Base-by-base conservation (phyloP, 139 green algal genomes). In the Chlamydomonas applanata region DNA sequence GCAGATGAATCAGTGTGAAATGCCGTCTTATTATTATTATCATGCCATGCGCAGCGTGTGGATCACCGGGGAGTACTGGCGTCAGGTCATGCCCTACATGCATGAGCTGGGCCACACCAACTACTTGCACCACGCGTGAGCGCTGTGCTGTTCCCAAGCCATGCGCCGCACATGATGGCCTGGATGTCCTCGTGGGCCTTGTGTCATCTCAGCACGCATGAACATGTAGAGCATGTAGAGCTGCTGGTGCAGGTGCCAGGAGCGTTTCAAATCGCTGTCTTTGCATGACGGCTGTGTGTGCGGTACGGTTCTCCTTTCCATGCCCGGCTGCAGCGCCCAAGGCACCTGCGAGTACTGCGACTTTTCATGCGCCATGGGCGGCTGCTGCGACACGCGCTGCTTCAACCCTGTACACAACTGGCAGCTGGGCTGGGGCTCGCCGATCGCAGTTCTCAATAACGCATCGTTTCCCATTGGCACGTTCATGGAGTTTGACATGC, bases 81-180 rank as follows among this genome's bases (percentile, higher is more conserved):
- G n/a, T 5, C 16, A 67, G 35, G 17, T 74, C 24, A 78, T 77
- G 74, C 63, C 79, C 2, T 76, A 68, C 32, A 78, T 81, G 73
- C 79, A 85, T 34, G 79, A 85, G 74, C n/a, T 85, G 2, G 79
- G 74, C 1, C 79, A 85, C 75, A 85, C 75, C 30, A 73, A 71
- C 32, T 85, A 79, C 79, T 30, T 85, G 35, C 79, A 85, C 59
- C 79, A 85, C 65, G 63, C 79, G 59, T 66, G 27, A 66, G 59
- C 20, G 25, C 40, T 49, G 40, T 49, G 11, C 40, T 49, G 7
- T 11, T 49, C 40, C 40, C n/a, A n/a, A n/a, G n/a, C n/a, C n/a
- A n/a, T n/a, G n/a, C n/a, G n/a, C n/a, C n/a, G n/a, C n/a, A n/a
- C n/a, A n/a, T n/a, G n/a, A n/a, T n/a, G n/a, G n/a, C 54, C 17